Evolutionary conservation across 1,139 yeast genomes (phyloP).

Genomic region (Trichomonascaceae sp.): DNA sequence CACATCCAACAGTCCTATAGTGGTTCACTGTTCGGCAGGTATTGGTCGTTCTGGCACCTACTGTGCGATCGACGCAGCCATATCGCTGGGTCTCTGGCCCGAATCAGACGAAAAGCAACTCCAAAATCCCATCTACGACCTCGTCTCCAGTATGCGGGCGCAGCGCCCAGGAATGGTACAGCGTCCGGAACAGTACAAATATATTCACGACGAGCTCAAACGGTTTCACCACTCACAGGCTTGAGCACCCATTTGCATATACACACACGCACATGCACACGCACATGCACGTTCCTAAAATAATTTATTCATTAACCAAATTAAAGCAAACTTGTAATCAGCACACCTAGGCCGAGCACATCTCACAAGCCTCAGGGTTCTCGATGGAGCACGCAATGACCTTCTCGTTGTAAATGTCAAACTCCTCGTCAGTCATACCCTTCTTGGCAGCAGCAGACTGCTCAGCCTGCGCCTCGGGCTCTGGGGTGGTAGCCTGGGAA

Average conservation of each 20-base stretch:
- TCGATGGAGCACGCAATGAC: slow-evolving; percentile 94
- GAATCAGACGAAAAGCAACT: slow-evolving; percentile 2
- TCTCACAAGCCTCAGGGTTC: slow-evolving; percentile 94
- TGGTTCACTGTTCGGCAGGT: slow-evolving; percentile 76
- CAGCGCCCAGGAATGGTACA: slow-evolving; percentile 61
- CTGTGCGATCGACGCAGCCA: slow-evolving; percentile 49
- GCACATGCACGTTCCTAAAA: no score
- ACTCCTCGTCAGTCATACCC: slow-evolving; percentile 15
- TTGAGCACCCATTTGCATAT: no score
- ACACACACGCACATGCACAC: no score
- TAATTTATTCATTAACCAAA: no score
- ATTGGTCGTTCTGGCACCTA: slow-evolving; percentile 78
- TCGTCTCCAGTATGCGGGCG: slow-evolving; percentile 36
- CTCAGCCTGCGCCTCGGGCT: not conserved
- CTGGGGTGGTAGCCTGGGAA: slow-evolving; percentile 1
- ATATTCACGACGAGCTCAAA: slow-evolving; percentile 30
- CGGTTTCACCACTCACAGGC: no score
- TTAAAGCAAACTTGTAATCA: no score
- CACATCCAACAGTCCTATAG: slow-evolving; percentile 26
- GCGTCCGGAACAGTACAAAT: slow-evolving; percentile 41
- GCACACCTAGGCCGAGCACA: slow-evolving; percentile 99
- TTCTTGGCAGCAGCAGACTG: slow-evolving; percentile 7
- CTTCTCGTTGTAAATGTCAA: slow-evolving; percentile 80
- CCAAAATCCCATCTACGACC: slow-evolving; percentile 17
- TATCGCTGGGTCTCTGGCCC: slow-evolving; percentile 11